phyloP scores from a whole-genome alignment of 1,284 basidiomycete species.

The Moniliophthora roreri region DNA sequence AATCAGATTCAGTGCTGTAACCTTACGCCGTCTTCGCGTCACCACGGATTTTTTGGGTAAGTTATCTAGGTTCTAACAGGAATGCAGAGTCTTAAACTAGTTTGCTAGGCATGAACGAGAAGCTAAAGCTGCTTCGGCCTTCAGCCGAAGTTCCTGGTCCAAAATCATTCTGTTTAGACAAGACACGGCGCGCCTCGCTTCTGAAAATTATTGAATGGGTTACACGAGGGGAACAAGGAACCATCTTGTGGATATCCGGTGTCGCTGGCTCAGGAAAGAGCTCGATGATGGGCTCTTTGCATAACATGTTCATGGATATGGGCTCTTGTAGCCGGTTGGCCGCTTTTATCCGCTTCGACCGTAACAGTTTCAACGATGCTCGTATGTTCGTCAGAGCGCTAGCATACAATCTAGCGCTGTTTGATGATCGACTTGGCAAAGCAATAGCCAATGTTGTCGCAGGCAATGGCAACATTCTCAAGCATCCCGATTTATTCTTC shows the following conservation, averaged over 20 bases:
- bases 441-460: background rate
- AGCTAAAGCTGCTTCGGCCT: background rate
- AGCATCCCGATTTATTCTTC: background rate
- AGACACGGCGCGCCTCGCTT: background rate
- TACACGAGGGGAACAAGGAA: background rate
- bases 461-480: background rate
- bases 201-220: conserved; percentile 9
- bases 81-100: background rate
- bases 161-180: background rate
- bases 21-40: background rate
- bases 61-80: background rate
- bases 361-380: conserved; percentile 2
- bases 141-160: background rate
- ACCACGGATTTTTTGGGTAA: background rate
- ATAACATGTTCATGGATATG: background rate
- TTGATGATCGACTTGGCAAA: conserved; percentile 3
- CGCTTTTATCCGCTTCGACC: conserved; percentile 11
- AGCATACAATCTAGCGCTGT: conserved; percentile 4
- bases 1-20: background rate
- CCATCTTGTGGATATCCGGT: conserved; percentile 7
- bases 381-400: background rate
- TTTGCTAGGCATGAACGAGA: background rate
- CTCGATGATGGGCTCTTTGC: conserved; percentile 6
- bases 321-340: conserved; percentile 6
- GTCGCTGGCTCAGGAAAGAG: conserved; percentile 10